Percentiles rank a stretch among this genome's conserved stretches.
These are phyloP conservation scores for Orobanche coerulescens DNA, from an alignment of 257 asterid species.

Conservation along the genomic window DNA sequence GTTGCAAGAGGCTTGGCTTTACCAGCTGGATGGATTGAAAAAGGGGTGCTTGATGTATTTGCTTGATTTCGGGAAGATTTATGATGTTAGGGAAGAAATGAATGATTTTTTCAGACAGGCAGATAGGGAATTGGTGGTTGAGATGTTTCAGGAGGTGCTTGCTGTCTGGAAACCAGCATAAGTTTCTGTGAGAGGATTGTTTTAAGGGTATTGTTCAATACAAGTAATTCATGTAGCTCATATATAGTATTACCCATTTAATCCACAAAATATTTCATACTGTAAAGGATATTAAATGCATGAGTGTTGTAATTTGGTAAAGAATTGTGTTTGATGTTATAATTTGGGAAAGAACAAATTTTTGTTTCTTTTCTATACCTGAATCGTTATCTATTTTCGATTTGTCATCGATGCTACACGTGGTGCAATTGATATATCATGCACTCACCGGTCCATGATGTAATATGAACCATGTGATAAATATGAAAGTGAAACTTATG, in stretches of 20 bases:
- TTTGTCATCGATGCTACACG: too few species aligned
- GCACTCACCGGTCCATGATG: too few species aligned
- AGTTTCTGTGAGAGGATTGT: background rate
- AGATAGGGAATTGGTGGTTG: conserved; percentile 68
- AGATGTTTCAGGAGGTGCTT: conserved; percentile 85
- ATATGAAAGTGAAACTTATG: too few species aligned
- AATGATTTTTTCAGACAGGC: conserved; percentile 55
- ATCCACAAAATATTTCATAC: too few species aligned
- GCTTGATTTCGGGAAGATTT: conserved; percentile 87
- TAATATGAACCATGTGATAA: too few species aligned
- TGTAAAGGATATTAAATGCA: too few species aligned
- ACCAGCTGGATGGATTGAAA: conserved; percentile 70
- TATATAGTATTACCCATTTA: background rate
- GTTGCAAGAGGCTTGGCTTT: conserved; percentile 93
- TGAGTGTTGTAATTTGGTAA: background rate
- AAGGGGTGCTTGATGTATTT: conserved; percentile 79
- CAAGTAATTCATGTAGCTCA: too few species aligned
- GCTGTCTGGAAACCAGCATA: conserved; percentile 64
- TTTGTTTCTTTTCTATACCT: too few species aligned
- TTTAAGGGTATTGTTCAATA: background rate
- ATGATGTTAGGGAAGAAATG: conserved; percentile 76
- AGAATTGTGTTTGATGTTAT: too few species aligned
- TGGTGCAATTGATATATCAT: too few species aligned
- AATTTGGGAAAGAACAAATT: too few species aligned
- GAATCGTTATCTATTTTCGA: too few species aligned